Evolutionary conservation across 2,329 filamentous ascomycete species (phyloP).

Genomic region (Diaporthe citrichinensis): DNA sequence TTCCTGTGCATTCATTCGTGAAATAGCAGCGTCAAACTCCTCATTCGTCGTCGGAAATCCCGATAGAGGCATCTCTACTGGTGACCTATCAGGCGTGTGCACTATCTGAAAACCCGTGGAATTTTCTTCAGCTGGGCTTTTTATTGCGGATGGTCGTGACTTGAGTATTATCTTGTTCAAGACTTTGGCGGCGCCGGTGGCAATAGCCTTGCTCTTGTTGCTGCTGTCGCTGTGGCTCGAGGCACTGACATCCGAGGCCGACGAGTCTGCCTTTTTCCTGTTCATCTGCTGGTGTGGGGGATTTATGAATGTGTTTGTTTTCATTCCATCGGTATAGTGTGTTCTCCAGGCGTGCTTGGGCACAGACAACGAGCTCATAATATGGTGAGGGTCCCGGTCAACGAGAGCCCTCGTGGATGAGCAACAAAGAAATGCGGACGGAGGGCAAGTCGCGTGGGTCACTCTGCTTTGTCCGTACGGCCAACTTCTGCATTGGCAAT

Average conservation of each 20-base stretch:
- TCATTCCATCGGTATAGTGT: neutral
- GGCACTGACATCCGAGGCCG: conserved; percentile 14
- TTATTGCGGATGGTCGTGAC: conserved; percentile 13
- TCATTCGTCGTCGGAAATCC: conserved; percentile 32
- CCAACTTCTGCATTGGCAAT: conserved; percentile 1
- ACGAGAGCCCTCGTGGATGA: neutral
- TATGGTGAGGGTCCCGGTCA: neutral
- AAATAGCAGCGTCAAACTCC: conserved; percentile 35
- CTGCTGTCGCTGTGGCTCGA: conserved; percentile 6
- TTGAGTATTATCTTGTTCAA: conserved; percentile 32
- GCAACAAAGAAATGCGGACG: conserved; percentile 29
- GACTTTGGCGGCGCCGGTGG: conserved; percentile 26
- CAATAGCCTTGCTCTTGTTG: conserved; percentile 15
- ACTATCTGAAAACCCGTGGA: conserved; percentile 31
- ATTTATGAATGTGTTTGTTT: neutral
- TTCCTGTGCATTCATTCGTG: neutral
- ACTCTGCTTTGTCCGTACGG: conserved; percentile 29
- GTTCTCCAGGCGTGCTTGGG: neutral
- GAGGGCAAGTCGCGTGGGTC: conserved; percentile 30
- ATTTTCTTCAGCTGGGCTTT: neutral
- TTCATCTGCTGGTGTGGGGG: conserved; percentile 25
- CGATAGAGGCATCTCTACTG: neutral
- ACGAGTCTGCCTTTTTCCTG: neutral
- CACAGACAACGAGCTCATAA: neutral
- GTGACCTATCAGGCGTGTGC: conserved; percentile 35